These are phyloP conservation scores for Geoglossum cookeanum DNA, from an alignment of 2,329 filamentous ascomycete genomes.

Conservation along the genomic window DNA sequence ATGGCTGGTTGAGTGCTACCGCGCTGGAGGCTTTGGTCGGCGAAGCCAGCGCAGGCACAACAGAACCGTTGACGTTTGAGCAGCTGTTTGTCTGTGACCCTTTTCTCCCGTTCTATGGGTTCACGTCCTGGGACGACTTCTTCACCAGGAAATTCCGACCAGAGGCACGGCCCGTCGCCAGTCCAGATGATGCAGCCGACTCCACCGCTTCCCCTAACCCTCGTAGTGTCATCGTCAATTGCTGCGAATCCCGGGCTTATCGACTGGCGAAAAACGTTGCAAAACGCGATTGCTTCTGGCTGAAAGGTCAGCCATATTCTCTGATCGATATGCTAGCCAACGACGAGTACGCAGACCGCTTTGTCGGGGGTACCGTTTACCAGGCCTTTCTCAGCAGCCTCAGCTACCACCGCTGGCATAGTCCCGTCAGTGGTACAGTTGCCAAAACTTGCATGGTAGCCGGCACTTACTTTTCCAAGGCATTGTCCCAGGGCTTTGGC, in stretches of 20 bases:
- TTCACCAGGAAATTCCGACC: conserved; percentile 41
- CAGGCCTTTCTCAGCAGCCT: conserved; percentile 50
- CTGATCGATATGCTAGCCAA: conserved; percentile 42
- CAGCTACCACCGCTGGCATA: conserved; percentile 55
- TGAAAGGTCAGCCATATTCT: conserved; percentile 51
- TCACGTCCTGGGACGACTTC: conserved; percentile 50
- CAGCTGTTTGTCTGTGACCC: conserved; percentile 43
- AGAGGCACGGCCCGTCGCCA: conserved; percentile 36
- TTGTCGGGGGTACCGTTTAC: conserved; percentile 46
- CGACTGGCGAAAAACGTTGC: conserved; percentile 26
- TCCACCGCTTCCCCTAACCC: too few species aligned
- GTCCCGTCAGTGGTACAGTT: conserved; percentile 44
- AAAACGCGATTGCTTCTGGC: conserved; percentile 43
- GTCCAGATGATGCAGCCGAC: conserved; percentile 35
- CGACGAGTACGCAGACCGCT: conserved; percentile 33
- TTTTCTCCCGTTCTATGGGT: conserved; percentile 34
- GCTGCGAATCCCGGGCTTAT: conserved; percentile 44
- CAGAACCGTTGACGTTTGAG: too few species aligned
- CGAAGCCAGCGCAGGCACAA: too few species aligned
- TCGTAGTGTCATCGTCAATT: conserved; percentile 37
- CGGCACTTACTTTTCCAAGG: conserved; percentile 51
- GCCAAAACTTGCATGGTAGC: conserved; percentile 36
- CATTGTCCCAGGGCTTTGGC: conserved; percentile 28
- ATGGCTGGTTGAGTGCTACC: not conserved
- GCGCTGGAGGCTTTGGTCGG: not conserved